Evolutionary conservation across 352 stramenopile species (phyloP).

Genomic region (Globisporangium viniferum): DNA sequence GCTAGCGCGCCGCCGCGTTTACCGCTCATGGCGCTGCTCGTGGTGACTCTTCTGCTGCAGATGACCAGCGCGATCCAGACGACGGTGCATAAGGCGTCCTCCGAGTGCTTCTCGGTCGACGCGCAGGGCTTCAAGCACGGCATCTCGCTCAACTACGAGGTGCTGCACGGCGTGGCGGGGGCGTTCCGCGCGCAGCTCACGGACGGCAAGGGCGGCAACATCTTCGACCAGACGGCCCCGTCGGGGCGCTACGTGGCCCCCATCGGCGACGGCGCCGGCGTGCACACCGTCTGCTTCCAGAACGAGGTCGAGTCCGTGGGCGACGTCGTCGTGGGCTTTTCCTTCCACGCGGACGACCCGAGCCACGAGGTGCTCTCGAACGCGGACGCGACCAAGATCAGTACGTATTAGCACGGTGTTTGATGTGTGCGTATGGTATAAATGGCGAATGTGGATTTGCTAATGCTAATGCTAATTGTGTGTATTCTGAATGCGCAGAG

Average conservation of each 20-base stretch:
- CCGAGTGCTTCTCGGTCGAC: slow-evolving; percentile 76
- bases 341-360: slow-evolving; percentile 83
- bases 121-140: slow-evolving; percentile 73
- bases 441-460: not conserved
- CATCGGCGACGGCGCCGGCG: slow-evolving; percentile 45
- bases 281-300: slow-evolving; percentile 75
- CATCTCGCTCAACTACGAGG: slow-evolving; percentile 87
- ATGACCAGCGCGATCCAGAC: slow-evolving; percentile 38
- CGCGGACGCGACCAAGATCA: slow-evolving; percentile 85
- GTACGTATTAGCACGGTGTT: slow-evolving; percentile 37
- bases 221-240: slow-evolving; percentile 57
- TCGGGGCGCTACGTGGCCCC: slow-evolving; percentile 53
- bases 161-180: slow-evolving; percentile 66
- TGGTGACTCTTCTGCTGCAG: slow-evolving; percentile 18
- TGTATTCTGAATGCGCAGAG: slow-evolving; percentile 28
- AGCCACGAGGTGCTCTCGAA: slow-evolving; percentile 86
- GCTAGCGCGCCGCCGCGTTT: not conserved
- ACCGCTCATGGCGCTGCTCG: slow-evolving; percentile 11
- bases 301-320: slow-evolving; percentile 55
- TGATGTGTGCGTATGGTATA: not conserved
- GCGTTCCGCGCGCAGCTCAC: slow-evolving; percentile 63
- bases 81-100: slow-evolving; percentile 33
- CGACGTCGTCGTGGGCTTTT: slow-evolving; percentile 82
- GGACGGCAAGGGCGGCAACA: slow-evolving; percentile 48
- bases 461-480: not conserved